Conservation (phyloP, 441 rosid species). For the Pelargonium myrrhifolium region DNA sequence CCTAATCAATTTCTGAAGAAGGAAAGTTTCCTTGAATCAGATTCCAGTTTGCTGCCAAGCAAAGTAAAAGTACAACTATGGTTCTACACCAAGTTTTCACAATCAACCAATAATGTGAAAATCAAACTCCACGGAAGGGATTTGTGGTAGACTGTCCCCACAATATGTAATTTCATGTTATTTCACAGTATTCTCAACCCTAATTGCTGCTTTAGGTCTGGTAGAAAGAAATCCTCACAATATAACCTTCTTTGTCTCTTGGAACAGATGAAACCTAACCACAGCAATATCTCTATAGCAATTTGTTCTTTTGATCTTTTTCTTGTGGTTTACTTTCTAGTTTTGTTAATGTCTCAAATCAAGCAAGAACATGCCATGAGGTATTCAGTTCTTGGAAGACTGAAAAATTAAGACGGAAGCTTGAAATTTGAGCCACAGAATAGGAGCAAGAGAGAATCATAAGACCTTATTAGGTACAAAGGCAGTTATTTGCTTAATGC, state of each 20-base stretch:
- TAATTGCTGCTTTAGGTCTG: neutral
- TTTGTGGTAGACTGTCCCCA: neutral
- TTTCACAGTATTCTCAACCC: neutral
- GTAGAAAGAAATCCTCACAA: neutral
- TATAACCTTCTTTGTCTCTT: neutral
- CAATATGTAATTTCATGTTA: neutral
- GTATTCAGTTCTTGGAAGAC: neutral
- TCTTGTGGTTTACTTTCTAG: neutral
- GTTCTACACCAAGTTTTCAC: neutral
- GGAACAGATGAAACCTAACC: neutral
- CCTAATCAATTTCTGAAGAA: neutral
- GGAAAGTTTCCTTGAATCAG: neutral
- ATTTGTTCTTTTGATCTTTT: neutral
- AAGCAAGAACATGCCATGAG: neutral
- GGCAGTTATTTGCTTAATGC: neutral
- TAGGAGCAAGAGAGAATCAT: neutral
- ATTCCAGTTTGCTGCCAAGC: slow-evolving; percentile 1
- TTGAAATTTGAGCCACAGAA: neutral
- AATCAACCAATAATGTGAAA: neutral
- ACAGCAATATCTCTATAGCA: neutral
- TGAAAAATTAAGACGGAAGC: neutral
- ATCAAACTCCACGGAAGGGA: neutral
- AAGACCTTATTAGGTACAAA: neutral
- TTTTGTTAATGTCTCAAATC: neutral
- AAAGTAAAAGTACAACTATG: neutral